A percentile compares a stretch with the other conserved stretches of the same genome.
These are phyloP conservation scores for Diaporthe ilicicola DNA, from an alignment of 2,329 filamentous ascomycete genomes.

Conservation along the genomic window DNA sequence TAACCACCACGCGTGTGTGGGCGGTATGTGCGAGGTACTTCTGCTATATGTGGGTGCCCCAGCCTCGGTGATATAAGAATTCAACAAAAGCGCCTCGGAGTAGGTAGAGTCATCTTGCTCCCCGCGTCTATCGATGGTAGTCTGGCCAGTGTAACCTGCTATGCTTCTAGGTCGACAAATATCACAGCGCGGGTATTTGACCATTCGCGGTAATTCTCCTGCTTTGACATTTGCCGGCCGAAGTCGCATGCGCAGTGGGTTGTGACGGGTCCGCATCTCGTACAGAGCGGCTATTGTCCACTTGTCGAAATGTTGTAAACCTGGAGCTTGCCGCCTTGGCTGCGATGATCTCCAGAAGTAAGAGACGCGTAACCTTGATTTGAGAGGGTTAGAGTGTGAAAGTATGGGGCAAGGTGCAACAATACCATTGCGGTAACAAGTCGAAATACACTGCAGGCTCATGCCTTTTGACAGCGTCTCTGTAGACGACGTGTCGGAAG, in stretches of 20 bases:
- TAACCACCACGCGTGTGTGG: constrained; percentile 8
- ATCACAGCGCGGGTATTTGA: constrained; percentile 28
- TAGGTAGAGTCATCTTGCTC: neutral
- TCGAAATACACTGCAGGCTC: constrained; percentile 14
- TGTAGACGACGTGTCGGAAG: constrained; percentile 28
- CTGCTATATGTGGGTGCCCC: neutral
- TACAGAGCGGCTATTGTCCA: constrained; percentile 28
- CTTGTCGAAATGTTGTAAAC: constrained; percentile 28
- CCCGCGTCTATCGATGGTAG: neutral
- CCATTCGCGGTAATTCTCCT: constrained; percentile 28
- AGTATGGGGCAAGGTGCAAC: neutral
- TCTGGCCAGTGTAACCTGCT: neutral
- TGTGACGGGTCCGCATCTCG: constrained; percentile 25
- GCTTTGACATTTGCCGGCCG: constrained; percentile 28
- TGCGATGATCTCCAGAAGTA: constrained; percentile 12
- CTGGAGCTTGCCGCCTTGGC: constrained; percentile 27
- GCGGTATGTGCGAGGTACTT: constrained; percentile 1
- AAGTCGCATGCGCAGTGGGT: constrained; percentile 26
- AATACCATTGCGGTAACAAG: neutral
- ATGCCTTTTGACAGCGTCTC: constrained; percentile 15
- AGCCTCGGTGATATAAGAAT: neutral
- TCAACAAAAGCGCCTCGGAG: neutral
- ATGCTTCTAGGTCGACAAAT: neutral
- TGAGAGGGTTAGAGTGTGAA: neutral
- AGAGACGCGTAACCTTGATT: constrained; percentile 19